phyloP scores from a whole-genome alignment of 768 basidiomycete genomes.

The Lactarius quietus region DNA sequence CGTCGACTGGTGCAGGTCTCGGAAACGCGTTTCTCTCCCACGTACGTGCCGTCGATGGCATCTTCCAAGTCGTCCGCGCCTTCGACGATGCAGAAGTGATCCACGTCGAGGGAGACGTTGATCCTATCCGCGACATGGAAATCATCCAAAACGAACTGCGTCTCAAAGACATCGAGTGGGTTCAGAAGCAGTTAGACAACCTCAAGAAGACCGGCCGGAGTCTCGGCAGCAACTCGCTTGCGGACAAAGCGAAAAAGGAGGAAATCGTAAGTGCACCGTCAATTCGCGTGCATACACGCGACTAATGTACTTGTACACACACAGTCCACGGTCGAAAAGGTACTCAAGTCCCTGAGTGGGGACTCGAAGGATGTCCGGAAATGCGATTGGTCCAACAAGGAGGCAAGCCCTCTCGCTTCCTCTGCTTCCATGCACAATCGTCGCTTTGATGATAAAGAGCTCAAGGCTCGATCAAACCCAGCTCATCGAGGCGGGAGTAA shows the following conservation, averaged over 20 bases:
- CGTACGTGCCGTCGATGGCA: conserved; percentile 97
- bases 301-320: neutral
- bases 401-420: conserved; percentile 54
- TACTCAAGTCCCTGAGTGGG: conserved; percentile 70
- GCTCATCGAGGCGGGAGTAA: conserved; percentile 95
- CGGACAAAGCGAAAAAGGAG: conserved; percentile 94
- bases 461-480: conserved; percentile 78
- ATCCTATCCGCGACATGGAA: conserved; percentile 94
- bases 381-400: conserved; percentile 93
- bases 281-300: neutral
- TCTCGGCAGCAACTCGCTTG: conserved; percentile 72
- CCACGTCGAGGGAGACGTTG: conserved; percentile 97
- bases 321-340: conserved; percentile 82
- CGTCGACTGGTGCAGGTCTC: conserved; percentile 95
- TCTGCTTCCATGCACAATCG: conserved; percentile 9
- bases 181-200: conserved; percentile 81
- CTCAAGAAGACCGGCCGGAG: conserved; percentile 71
- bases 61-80: conserved; percentile 96
- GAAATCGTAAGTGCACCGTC: conserved; percentile 64
- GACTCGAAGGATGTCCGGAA: conserved; percentile 91
- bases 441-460: conserved; percentile 73
- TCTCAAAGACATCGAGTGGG: conserved; percentile 98
- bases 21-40: conserved; percentile 98
- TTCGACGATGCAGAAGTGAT: conserved; percentile 99
- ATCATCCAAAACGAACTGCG: conserved; percentile 94